Base-by-base conservation (phyloP, 1,284 basidiomycete genomes). In the Athelia psychrophila region DNA sequence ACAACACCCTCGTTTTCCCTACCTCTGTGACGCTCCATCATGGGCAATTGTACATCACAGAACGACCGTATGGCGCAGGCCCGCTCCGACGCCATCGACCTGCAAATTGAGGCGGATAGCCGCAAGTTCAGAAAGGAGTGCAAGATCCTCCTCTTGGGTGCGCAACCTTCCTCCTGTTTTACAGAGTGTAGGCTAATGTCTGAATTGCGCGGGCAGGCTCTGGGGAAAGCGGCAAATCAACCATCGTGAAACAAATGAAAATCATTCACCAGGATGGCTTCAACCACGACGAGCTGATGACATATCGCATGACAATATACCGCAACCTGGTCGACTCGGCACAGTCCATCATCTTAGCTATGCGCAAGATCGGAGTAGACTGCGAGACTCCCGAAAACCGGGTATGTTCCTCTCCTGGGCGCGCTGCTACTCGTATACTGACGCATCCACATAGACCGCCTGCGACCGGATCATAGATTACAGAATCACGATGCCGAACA, bases 231-330 rank as follows among this genome's bases (percentile, higher is more conserved):
- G 96, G 95, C 27, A 98, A 98, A 75, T 91, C 86, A 4, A 98
- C 95, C 0, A 94, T 98, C 58, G 94, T 98, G 46, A 98, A 98
- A 72, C 96, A 98, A 73, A 98, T 98, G 95, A 98, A 97, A 79
- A 98, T 98, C 58, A 96, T 98, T 54, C 93, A 98, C 70, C 93
- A 98, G 70, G 88, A 91, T 61, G 96, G 96, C 8, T 98, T 95
- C 73, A 84, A 85, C 0, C 71, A 72, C 20, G 82, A 92, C 1
- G 95, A 98, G 69, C 81, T 95, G 35, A 73, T 89, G 55, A 77
- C 84, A 2, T 97, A 86, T 72, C 80, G 90, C 36, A 81, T 87
- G 1, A 87, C 89, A 18, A 86, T 98, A 46, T 92, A 95, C 80
- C 71, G 91, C 77, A 89, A 89, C 66, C 83, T 95, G 4, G 75